Percentiles rank a stretch among this genome's conserved stretches.
These are phyloP conservation scores for Stereocaulon alpinum DNA, from an alignment of 495 filamentous ascomycete genomes.

Conservation along the genomic window DNA sequence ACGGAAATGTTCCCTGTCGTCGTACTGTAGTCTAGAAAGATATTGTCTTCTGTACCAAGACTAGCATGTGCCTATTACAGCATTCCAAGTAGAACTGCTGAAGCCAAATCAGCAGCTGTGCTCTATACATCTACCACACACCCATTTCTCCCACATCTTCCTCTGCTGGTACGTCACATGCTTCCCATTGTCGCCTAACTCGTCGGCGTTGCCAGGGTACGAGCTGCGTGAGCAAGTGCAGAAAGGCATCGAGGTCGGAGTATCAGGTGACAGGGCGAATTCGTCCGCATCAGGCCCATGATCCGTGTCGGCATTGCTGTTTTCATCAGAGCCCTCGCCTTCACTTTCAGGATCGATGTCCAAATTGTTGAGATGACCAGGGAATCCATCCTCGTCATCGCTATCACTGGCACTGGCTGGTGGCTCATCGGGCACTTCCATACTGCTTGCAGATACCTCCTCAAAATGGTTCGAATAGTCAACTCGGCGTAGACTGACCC, in stretches of 20 bases:
- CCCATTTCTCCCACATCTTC: conserved; percentile 58
- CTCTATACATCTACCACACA: conserved; percentile 28
- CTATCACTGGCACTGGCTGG: conserved; percentile 31
- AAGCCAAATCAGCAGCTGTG: conserved; percentile 9
- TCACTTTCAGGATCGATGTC: conserved; percentile 14
- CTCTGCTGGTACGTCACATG: conserved; percentile 42
- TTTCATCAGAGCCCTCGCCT: conserved; percentile 20
- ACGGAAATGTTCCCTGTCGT: not conserved
- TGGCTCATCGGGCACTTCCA: conserved; percentile 37
- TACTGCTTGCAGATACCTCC: conserved; percentile 27
- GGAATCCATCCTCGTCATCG: conserved; percentile 24
- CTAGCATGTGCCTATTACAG: not conserved
- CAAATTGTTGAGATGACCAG: conserved; percentile 15
- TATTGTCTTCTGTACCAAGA: not conserved
- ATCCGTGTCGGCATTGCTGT: conserved; percentile 24
- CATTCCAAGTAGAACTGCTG: not conserved
- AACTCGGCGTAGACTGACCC: conserved; percentile 50
- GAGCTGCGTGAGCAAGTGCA: conserved; percentile 33
- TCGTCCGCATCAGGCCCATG: conserved; percentile 30
- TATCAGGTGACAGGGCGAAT: conserved; percentile 32
- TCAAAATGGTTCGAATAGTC: conserved; percentile 52
- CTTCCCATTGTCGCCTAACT: conserved; percentile 49
- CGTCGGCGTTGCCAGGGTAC: conserved; percentile 29
- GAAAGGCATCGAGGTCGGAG: conserved; percentile 36
- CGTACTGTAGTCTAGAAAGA: not conserved